Evolutionary conservation across 495 filamentous ascomycete genomes (phyloP).

Genomic region (Parmelia sp.): DNA sequence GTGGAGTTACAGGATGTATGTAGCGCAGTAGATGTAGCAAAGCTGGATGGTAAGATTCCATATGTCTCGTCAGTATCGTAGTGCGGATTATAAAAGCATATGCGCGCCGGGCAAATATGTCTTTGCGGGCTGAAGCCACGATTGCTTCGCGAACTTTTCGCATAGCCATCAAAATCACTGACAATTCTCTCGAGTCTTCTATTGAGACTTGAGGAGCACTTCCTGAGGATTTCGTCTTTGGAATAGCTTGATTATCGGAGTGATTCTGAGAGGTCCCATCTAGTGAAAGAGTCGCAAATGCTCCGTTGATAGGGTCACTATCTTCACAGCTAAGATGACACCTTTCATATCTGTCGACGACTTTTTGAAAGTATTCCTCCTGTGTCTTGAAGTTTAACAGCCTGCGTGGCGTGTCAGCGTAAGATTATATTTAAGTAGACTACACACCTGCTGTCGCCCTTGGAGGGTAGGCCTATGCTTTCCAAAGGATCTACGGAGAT

Average conservation of each 20-base stretch:
- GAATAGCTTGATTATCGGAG: slow-evolving; percentile 7
- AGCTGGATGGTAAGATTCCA: slow-evolving; percentile 85
- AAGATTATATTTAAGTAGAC: slow-evolving; percentile 8
- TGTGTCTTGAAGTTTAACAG: slow-evolving; percentile 69
- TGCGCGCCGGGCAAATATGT: slow-evolving; percentile 43
- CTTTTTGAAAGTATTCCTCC: slow-evolving; percentile 76
- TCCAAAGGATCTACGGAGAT: slow-evolving; percentile 66
- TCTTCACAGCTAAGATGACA: slow-evolving; percentile 67
- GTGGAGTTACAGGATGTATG: slow-evolving; percentile 58
- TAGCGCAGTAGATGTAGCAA: slow-evolving; percentile 67
- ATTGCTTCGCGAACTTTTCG: slow-evolving; percentile 89
- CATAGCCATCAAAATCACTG: slow-evolving; percentile 62
- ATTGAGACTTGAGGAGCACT: slow-evolving; percentile 27
- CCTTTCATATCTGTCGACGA: slow-evolving; percentile 53
- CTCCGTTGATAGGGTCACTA: slow-evolving; percentile 61
- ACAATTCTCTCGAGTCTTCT: slow-evolving; percentile 47
- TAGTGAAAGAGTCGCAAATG: slow-evolving; percentile 40
- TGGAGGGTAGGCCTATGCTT: slow-evolving; percentile 74
- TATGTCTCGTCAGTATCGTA: slow-evolving; percentile 68
- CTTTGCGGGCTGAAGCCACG: slow-evolving; percentile 60
- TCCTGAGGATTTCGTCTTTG: slow-evolving; percentile 19
- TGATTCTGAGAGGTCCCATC: background rate
- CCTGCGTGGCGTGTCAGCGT: slow-evolving; percentile 38
- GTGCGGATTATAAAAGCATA: slow-evolving; percentile 49
- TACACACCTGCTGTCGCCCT: slow-evolving; percentile 67